Percentiles rank a stretch among this genome's conserved stretches.
phyloP scores from a whole-genome alignment of 1,139 yeast genomes.

The Schizosaccharomyces versatilis region DNA sequence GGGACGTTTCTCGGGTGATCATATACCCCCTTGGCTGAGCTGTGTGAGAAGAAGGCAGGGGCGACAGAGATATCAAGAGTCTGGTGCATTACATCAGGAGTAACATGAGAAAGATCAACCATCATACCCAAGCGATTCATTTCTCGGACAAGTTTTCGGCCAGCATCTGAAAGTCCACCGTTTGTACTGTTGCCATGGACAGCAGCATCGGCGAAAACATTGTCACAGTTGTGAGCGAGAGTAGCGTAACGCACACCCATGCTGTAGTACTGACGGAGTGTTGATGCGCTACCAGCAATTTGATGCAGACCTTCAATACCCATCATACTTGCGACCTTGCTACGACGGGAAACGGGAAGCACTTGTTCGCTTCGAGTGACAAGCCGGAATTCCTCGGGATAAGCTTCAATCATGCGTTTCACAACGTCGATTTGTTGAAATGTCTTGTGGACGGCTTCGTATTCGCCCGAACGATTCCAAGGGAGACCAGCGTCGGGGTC shows the following conservation, averaged over 20 bases:
- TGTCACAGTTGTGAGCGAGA: constrained; percentile 33
- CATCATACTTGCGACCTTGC: constrained; percentile 26
- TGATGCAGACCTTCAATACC: constrained; percentile 37
- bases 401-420: constrained; percentile 24
- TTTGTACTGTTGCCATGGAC: constrained; percentile 22
- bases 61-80: constrained; percentile 24
- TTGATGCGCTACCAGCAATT: constrained; percentile 28
- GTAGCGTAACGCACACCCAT: constrained; percentile 33
- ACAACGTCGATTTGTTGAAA: constrained; percentile 33
- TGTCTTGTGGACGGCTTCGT: constrained; percentile 28
- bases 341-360: constrained; percentile 18
- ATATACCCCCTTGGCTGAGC: constrained; percentile 25
- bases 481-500: constrained; percentile 16
- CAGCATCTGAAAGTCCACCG: constrained; percentile 25
- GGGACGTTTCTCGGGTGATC: constrained; percentile 24
- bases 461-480: constrained; percentile 24
- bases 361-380: constrained; percentile 25
- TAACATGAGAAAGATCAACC: constrained; percentile 33
- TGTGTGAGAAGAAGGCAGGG: constrained; percentile 32
- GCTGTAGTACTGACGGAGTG: constrained; percentile 27
- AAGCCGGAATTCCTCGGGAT: constrained; percentile 22
- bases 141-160: constrained; percentile 22
- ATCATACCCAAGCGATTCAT: constrained; percentile 35
- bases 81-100: constrained; percentile 30
- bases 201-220: constrained; percentile 34